Percentiles rank a stretch among this genome's conserved stretches.
Evolutionary conservation across 2,329 filamentous ascomycete species (phyloP).

Genomic region (Clarireedia sp.): DNA sequence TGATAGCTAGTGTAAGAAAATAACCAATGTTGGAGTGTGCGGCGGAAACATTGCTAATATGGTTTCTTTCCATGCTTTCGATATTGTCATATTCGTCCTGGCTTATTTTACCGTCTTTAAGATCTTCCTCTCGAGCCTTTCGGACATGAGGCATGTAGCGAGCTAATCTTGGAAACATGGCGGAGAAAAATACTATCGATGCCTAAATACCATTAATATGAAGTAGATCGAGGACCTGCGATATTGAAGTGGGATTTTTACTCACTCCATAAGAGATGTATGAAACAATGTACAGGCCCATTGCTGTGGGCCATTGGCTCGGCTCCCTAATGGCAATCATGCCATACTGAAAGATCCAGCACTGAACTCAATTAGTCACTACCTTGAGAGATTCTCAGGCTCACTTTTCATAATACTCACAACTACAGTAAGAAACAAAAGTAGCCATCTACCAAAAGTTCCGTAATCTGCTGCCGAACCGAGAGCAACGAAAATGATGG

Average conservation of each 20-base stretch:
- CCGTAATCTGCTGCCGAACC: constrained; percentile 37
- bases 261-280: constrained; percentile 31
- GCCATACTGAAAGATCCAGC: constrained; percentile 34
- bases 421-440: constrained; percentile 33
- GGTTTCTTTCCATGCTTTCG: constrained; percentile 35
- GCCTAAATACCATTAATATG: constrained; percentile 19
- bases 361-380: constrained; percentile 9
- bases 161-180: constrained; percentile 33
- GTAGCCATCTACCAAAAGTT: constrained; percentile 34
- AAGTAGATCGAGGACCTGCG: background rate
- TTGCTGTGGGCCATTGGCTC: constrained; percentile 34
- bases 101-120: constrained; percentile 32
- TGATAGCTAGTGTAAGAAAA: constrained; percentile 32
- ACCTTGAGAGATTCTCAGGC: background rate
- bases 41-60: constrained; percentile 36
- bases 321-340: constrained; percentile 33
- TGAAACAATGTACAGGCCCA: constrained; percentile 34
- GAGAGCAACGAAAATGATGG: constrained; percentile 34
- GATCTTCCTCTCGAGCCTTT: constrained; percentile 34
- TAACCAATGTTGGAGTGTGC: constrained; percentile 37
- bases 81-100: constrained; percentile 34
- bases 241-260: background rate
- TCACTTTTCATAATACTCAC: background rate
- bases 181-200: constrained; percentile 36
- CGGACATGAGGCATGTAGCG: constrained; percentile 35